phyloP scores from a whole-genome alignment of 805 yeast genomes.

The Wickerhamiella sorbophila region DNA sequence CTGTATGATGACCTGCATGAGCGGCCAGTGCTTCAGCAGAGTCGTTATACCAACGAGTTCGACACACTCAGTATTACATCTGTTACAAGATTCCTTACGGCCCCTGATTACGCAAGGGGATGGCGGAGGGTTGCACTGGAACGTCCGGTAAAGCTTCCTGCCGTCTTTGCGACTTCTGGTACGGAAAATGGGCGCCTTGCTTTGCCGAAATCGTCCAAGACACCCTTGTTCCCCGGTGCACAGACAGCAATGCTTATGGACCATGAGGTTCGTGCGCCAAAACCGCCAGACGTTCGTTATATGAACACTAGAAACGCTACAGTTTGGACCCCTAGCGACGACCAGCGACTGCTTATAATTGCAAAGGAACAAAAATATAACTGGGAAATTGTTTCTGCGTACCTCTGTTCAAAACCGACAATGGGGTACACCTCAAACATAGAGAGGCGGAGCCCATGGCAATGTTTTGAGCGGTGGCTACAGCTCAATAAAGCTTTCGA shows the following conservation, averaged over 20 bases:
- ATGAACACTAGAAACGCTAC: constrained; percentile 80
- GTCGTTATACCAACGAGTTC: constrained; percentile 15
- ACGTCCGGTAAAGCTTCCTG: constrained; percentile 6
- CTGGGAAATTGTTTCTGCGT: constrained; percentile 84
- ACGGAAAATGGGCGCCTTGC: background rate
- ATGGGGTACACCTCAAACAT: constrained; percentile 69
- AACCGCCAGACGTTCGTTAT: constrained; percentile 74
- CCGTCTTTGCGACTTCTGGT: background rate
- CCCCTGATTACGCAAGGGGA: constrained; percentile 17
- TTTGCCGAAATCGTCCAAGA: background rate
- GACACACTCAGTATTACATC: constrained; percentile 19
- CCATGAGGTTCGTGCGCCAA: constrained; percentile 58
- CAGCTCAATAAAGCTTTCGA: constrained; percentile 85
- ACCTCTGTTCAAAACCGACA: constrained; percentile 51
- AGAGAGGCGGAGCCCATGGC: constrained; percentile 97
- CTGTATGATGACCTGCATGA: constrained; percentile 16
- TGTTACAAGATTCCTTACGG: constrained; percentile 21
- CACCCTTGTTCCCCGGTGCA: background rate
- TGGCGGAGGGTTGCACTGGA: constrained; percentile 25
- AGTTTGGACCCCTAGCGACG: constrained; percentile 93
- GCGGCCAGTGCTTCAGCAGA: constrained; percentile 5
- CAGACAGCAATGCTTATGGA: background rate
- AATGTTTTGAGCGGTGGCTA: constrained; percentile 90
- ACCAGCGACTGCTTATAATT: constrained; percentile 58
- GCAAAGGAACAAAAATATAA: constrained; percentile 81